Conservation (phyloP, 305 asterid genomes). For the Fraxinus velutina region DNA sequence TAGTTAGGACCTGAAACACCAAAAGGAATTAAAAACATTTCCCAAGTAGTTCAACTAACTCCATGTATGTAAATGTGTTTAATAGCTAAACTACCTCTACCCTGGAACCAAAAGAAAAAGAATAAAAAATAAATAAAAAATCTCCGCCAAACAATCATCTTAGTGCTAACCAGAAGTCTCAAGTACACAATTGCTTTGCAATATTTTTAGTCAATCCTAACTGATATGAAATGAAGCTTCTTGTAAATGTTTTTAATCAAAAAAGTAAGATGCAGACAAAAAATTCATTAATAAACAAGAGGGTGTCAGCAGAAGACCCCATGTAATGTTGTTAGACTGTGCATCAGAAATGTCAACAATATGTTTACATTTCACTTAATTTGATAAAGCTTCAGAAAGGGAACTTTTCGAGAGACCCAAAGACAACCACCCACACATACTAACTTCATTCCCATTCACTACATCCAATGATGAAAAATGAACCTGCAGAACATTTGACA, state of each 20-base stretch:
- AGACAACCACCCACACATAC: slow-evolving; percentile 12
- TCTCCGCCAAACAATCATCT: background rate
- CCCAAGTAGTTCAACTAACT: background rate
- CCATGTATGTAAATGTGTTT: background rate
- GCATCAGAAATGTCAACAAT: background rate
- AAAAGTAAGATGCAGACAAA: background rate
- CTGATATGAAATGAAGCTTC: background rate
- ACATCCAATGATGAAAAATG: background rate
- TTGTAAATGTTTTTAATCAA: background rate
- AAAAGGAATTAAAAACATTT: background rate
- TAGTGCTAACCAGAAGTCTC: background rate
- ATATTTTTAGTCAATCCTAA: background rate
- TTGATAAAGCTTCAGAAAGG: background rate
- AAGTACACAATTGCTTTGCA: background rate
- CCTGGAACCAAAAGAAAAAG: background rate
- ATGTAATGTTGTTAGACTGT: background rate
- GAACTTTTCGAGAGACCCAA: background rate
- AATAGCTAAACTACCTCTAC: background rate
- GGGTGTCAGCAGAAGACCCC: background rate
- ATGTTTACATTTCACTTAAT: background rate
- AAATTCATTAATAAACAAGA: background rate
- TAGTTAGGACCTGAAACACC: slow-evolving; percentile 53
- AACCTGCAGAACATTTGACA: slow-evolving; percentile 1
- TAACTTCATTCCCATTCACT: background rate
- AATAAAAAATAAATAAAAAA: background rate